These are phyloP conservation scores for Spathaspora sp. DNA, from an alignment of 1,139 yeast genomes.

Conservation along the genomic window DNA sequence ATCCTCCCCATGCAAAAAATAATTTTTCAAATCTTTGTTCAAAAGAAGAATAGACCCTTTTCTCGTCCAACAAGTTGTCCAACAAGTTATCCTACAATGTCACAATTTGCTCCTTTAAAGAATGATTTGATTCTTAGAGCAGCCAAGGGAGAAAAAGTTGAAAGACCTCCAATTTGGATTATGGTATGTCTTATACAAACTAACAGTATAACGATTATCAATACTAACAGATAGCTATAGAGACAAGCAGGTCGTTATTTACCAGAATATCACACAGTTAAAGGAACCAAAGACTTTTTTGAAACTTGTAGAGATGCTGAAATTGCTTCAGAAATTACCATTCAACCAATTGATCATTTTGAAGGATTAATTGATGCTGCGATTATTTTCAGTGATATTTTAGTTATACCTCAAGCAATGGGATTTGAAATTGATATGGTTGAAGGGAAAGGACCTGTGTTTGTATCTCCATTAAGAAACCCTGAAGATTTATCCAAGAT, in stretches of 20 bases:
- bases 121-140: slow-evolving; percentile 91
- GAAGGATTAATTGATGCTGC: slow-evolving; percentile 94
- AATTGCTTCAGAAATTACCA: slow-evolving; percentile 88
- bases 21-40: background rate
- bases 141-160: slow-evolving; percentile 77
- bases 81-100: slow-evolving; percentile 17
- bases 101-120: slow-evolving; percentile 65
- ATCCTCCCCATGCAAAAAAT: background rate
- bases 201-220: background rate
- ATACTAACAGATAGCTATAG: slow-evolving; percentile 23
- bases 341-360: slow-evolving; percentile 90
- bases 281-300: slow-evolving; percentile 85
- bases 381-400: slow-evolving; percentile 89
- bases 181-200: slow-evolving; percentile 58
- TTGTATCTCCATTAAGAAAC: slow-evolving; percentile 80
- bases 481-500: slow-evolving; percentile 66
- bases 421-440: slow-evolving; percentile 94
- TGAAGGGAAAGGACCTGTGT: slow-evolving; percentile 94
- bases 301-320: slow-evolving; percentile 94
- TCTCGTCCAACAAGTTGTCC: too few species aligned
- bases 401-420: slow-evolving; percentile 98
- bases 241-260: slow-evolving; percentile 88
- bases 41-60: too few species aligned
- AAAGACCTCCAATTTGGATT: slow-evolving; percentile 97
- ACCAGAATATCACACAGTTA: slow-evolving; percentile 89